phyloP scores from a whole-genome alignment of 2,329 filamentous ascomycete species.

The Hypoxylon sp. region DNA sequence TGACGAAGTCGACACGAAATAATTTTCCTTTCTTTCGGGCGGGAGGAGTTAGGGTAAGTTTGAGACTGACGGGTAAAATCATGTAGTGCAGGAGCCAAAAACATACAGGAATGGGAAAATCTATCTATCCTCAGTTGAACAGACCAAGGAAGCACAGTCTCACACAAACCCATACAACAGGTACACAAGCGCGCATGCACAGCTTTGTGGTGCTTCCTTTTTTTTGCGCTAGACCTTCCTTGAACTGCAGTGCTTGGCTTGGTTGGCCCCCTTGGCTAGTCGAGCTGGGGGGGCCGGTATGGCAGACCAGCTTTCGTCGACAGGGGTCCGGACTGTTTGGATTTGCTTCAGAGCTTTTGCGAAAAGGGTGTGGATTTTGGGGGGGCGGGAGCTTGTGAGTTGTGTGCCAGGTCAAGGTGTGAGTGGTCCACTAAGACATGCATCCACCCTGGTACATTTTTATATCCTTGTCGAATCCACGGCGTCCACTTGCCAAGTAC shows the following conservation, averaged over 20 bases:
- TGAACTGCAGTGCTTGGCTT: conserved; percentile 35
- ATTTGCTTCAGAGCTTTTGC: conserved; percentile 39
- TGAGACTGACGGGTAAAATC: conserved; percentile 44
- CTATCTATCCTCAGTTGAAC: conserved; percentile 28
- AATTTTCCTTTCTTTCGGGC: conserved; percentile 18
- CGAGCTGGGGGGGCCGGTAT: conserved; percentile 34
- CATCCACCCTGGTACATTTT: conserved; percentile 36
- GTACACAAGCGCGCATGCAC: conserved; percentile 42
- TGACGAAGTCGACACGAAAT: conserved; percentile 29
- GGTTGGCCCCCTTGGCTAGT: conserved; percentile 30
- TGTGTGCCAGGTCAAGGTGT: conserved; percentile 41
- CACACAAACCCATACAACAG: conserved; percentile 39
- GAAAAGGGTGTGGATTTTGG: conserved; percentile 23
- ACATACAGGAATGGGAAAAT: conserved; percentile 29
- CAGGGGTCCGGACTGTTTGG: conserved; percentile 41
- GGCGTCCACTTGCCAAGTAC: conserved; percentile 43
- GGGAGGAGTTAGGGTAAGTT: conserved; percentile 27
- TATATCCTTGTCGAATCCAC: conserved; percentile 44
- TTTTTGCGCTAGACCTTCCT: conserved; percentile 39
- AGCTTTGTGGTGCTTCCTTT: conserved; percentile 36
- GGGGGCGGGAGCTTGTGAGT: conserved; percentile 44
- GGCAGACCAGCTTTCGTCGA: conserved; percentile 35
- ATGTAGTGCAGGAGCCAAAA: conserved; percentile 36
- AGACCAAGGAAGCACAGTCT: conserved; percentile 38
- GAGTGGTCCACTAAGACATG: conserved; percentile 37